Conservation (phyloP, 805 yeast genomes). For the Candida insectalens region DNA sequence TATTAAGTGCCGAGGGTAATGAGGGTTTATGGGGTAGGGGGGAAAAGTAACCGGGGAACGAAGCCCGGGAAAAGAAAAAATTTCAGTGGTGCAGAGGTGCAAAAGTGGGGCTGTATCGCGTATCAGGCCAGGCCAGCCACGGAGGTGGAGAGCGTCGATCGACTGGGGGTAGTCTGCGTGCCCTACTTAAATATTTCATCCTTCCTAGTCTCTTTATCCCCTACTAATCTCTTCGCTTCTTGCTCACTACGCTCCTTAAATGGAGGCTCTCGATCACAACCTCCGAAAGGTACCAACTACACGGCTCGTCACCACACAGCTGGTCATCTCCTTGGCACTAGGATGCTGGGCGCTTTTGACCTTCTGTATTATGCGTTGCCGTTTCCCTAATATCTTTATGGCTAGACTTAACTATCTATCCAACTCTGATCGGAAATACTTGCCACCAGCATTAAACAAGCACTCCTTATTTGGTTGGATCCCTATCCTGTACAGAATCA, state of each 20-base stretch:
- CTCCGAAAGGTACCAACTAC: constrained; percentile 23
- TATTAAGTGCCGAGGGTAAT: no score
- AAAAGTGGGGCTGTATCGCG: no score
- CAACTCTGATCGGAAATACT: constrained; percentile 30
- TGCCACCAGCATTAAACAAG: constrained; percentile 49
- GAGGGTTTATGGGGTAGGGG: no score
- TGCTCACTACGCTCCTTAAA: background rate
- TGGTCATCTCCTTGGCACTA: constrained; percentile 54
- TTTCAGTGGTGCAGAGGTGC: no score
- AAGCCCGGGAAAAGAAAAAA: no score
- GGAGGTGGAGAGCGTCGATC: no score
- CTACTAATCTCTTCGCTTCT: background rate
- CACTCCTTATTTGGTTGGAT: constrained; percentile 75
- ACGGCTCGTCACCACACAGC: constrained; percentile 71
- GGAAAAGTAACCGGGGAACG: no score
- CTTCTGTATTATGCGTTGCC: constrained; percentile 62
- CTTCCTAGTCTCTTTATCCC: no score
- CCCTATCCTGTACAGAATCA: constrained; percentile 48
- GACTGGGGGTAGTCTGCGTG: no score
- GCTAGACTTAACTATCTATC: constrained; percentile 52
- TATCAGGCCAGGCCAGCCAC: no score
- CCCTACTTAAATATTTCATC: no score
- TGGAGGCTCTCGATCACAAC: constrained; percentile 7
- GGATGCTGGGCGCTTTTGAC: constrained; percentile 61
- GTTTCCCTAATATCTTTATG: constrained; percentile 76